These are phyloP conservation scores for Diutina sp. DNA, from an alignment of 1,139 yeast genomes.

Conservation along the genomic window DNA sequence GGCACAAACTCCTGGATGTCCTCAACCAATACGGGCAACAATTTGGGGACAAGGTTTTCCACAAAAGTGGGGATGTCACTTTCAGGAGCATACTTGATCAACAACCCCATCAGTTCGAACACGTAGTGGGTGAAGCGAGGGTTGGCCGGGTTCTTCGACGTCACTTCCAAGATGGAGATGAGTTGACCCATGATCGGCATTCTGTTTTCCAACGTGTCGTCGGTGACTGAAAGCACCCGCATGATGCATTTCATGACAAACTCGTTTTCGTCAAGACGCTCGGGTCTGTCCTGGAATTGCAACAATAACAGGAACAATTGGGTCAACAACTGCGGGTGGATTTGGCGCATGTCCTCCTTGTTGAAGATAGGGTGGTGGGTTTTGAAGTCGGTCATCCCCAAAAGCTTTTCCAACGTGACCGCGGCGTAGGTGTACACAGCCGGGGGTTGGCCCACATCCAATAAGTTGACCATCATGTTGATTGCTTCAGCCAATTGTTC, in stretches of 20 bases:
- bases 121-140: conserved; percentile 86
- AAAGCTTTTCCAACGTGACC: conserved; percentile 78
- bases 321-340: conserved; percentile 36
- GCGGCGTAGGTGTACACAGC: conserved; percentile 92
- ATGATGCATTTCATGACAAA: conserved; percentile 80
- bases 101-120: conserved; percentile 76
- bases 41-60: conserved; percentile 48
- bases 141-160: conserved; percentile 85
- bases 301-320: conserved; percentile 58
- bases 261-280: conserved; percentile 90
- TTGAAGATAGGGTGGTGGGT: conserved; percentile 44
- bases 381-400: conserved; percentile 56
- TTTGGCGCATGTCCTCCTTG: conserved; percentile 50
- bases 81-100: conserved; percentile 39
- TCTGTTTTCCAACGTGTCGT: conserved; percentile 39
- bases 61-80: conserved; percentile 33
- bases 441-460: conserved; percentile 44
- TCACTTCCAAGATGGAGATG: conserved; percentile 52
- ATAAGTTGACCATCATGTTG: conserved; percentile 67
- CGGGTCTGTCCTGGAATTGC: conserved; percentile 40
- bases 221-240: conserved; percentile 70
- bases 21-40: conserved; percentile 55
- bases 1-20: conserved; percentile 95
- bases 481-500: conserved; percentile 68
- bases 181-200: conserved; percentile 50